Evolutionary conservation across 306 rosid species (phyloP), one percentile per base, ranked within the genome.

Genomic region (Dryas alaskensis): DNA sequence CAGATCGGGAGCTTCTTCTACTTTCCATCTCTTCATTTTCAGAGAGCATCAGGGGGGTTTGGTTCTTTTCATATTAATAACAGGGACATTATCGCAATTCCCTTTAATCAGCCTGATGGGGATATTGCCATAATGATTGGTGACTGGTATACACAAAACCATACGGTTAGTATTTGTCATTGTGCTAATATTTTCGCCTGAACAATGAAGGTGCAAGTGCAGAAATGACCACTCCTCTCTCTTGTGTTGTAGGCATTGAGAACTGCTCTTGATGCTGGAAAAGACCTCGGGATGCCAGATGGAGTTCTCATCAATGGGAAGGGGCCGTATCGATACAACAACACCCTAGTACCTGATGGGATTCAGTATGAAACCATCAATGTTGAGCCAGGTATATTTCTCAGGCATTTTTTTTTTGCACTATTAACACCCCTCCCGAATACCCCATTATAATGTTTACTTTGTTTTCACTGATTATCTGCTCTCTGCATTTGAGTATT

Each of bases 251-350:
- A 91, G 98, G 91, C 86, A 48, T 75, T 91, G 75, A 83, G 88
- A 75, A 39, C 78, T 55, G 66, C 85, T 16, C 93, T 93, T 69
- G 87, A 85, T 83, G 76, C 72, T 66, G 98, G 98, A 74, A 80
- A 81, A 65, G 87, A 76, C 67, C 92, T 93, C 48, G 92, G 94
- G 46, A 86, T 91, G 37, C 98, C 98, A 0, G 96, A 93, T 75
- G 97, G 97, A 58, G 97, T 93, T 81, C 94, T 93, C 64, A 91
- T 93, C 54, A 93, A 93, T 78, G 98, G 98, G 25, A 93, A 89
- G 81, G 98, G 98, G 25, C 98, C 98, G 53, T 93, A 70, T 77
- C 92, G 77, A 73, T 93, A 89, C 80, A 91, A 93, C 80, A 72
- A 71, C 43, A 88, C 98, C 44, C 89, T 93, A 17, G 96, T 93